phyloP scores from a whole-genome alignment of 2,329 filamentous ascomycete species.

The Diaporthe velutina region DNA sequence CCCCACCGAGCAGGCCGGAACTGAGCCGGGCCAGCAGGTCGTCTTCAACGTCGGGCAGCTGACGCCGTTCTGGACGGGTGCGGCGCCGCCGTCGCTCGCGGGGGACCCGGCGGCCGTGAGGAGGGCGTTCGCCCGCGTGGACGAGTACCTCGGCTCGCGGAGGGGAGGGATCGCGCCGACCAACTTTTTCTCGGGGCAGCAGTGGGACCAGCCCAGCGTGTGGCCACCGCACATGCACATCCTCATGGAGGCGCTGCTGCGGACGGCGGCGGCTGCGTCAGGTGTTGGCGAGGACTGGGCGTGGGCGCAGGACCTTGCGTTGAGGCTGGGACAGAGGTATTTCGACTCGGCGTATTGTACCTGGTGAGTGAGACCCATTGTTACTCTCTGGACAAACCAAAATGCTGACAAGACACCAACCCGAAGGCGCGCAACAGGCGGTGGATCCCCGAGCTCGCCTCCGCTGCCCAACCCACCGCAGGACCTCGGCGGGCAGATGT shows the following conservation, averaged over 20 bases:
- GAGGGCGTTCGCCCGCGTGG: slow-evolving; percentile 66
- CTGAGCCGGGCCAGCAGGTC: slow-evolving; percentile 69
- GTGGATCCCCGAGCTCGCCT: slow-evolving; percentile 66
- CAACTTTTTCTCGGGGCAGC: slow-evolving; percentile 71
- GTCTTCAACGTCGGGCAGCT: slow-evolving; percentile 71
- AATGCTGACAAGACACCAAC: not conserved
- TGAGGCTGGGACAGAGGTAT: slow-evolving; percentile 73
- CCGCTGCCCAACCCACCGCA: slow-evolving; percentile 61
- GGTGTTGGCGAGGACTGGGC: slow-evolving; percentile 63
- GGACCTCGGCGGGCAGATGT: slow-evolving; percentile 70
- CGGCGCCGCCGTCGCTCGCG: slow-evolving; percentile 68
- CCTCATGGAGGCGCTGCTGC: slow-evolving; percentile 72
- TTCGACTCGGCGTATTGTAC: slow-evolving; percentile 78
- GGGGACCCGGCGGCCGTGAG: slow-evolving; percentile 70
- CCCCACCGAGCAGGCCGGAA: slow-evolving; percentile 48
- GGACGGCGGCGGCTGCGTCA: slow-evolving; percentile 69
- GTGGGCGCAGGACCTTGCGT: slow-evolving; percentile 66
- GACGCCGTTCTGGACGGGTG: slow-evolving; percentile 78
- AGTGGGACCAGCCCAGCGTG: slow-evolving; percentile 79
- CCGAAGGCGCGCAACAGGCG: slow-evolving; percentile 66
- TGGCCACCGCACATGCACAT: slow-evolving; percentile 78
- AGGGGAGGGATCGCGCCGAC: slow-evolving; percentile 72
- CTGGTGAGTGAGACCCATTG: slow-evolving; percentile 59
- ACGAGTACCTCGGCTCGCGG: slow-evolving; percentile 62
- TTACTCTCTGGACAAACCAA: too few species aligned